Percentiles rank a stretch among this genome's conserved stretches.
phyloP scores from a whole-genome alignment of 495 filamentous ascomycete species.

The Baudoinia panamericana region DNA sequence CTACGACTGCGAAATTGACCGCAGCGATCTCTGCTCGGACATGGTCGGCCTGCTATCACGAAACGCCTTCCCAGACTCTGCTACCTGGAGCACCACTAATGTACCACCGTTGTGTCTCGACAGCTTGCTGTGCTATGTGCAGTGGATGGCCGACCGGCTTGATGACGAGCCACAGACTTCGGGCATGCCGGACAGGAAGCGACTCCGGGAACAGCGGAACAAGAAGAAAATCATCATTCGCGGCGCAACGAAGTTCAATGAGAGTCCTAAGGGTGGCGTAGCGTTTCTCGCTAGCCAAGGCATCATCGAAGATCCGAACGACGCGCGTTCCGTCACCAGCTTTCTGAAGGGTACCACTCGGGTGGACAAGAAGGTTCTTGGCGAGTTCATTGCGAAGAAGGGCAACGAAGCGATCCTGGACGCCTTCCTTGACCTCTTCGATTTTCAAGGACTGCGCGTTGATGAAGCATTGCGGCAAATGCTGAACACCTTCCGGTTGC shows the following conservation, averaged over 20 bases:
- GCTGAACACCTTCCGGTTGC: slow-evolving; percentile 83
- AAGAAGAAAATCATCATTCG: slow-evolving; percentile 80
- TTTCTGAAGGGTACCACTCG: slow-evolving; percentile 79
- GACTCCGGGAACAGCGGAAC: slow-evolving; percentile 53
- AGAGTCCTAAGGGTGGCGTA: slow-evolving; percentile 80
- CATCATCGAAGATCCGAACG: slow-evolving; percentile 61
- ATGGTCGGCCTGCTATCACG: slow-evolving; percentile 83
- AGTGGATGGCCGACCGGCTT: slow-evolving; percentile 77
- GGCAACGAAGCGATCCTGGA: slow-evolving; percentile 67
- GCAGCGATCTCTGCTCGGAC: slow-evolving; percentile 86
- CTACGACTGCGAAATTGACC: slow-evolving; percentile 92
- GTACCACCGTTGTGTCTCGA: slow-evolving; percentile 92
- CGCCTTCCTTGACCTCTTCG: slow-evolving; percentile 71
- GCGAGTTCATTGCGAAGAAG: slow-evolving; percentile 85
- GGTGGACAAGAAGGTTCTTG: slow-evolving; percentile 78
- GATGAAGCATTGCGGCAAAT: slow-evolving; percentile 82
- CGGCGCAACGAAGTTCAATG: slow-evolving; percentile 87
- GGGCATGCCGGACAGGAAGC: slow-evolving; percentile 51
- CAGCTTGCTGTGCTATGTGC: slow-evolving; percentile 76
- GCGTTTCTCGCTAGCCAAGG: slow-evolving; percentile 72
- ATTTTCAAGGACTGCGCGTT: slow-evolving; percentile 73
- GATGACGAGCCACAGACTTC: slow-evolving; percentile 52
- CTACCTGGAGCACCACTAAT: slow-evolving; percentile 98
- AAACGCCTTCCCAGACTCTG: slow-evolving; percentile 93
- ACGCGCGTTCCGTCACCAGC: slow-evolving; percentile 58